These are phyloP conservation scores for Penicillium sp. DNA, from an alignment of 2,329 filamentous ascomycete species.

Conservation along the genomic window DNA sequence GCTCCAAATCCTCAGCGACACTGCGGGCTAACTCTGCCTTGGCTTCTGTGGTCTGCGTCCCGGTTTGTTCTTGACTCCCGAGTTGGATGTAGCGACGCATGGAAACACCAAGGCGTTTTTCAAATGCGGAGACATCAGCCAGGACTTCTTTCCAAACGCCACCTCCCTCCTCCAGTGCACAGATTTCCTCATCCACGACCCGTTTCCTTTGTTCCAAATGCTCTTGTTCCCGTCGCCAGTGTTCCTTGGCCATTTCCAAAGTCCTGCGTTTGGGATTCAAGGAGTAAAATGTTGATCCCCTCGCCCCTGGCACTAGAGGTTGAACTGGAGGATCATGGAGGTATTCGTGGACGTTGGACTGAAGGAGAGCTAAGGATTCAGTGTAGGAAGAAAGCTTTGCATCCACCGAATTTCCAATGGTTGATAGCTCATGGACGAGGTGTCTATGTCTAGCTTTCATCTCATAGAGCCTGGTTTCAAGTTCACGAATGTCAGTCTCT, in stretches of 20 bases:
- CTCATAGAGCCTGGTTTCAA: constrained; percentile 52
- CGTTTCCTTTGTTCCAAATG: constrained; percentile 42
- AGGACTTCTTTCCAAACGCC: constrained; percentile 54
- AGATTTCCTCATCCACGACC: constrained; percentile 48
- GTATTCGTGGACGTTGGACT: constrained; percentile 51
- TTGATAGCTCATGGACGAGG: constrained; percentile 48
- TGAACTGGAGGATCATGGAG: constrained; percentile 45
- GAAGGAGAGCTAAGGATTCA: constrained; percentile 50
- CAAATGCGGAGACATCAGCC: constrained; percentile 49
- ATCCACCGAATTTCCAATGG: constrained; percentile 53
- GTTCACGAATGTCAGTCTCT: constrained; percentile 52
- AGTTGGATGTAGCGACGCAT: constrained; percentile 32
- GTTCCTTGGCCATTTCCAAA: constrained; percentile 54
- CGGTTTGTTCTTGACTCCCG: constrained; percentile 17
- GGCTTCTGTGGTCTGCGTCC: constrained; percentile 8
- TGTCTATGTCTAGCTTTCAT: constrained; percentile 52
- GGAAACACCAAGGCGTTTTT: constrained; percentile 28
- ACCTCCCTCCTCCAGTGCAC: constrained; percentile 55
- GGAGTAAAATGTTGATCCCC: constrained; percentile 43
- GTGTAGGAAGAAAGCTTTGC: constrained; percentile 56
- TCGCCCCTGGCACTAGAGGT: constrained; percentile 30
- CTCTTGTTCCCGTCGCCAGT: constrained; percentile 49
- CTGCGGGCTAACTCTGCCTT: constrained; percentile 24
- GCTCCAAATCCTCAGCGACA: constrained; percentile 44
- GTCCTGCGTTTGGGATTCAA: constrained; percentile 54